These are phyloP conservation scores for Zygoascus ofunaensis DNA, from an alignment of 805 yeast species.

Conservation along the genomic window DNA sequence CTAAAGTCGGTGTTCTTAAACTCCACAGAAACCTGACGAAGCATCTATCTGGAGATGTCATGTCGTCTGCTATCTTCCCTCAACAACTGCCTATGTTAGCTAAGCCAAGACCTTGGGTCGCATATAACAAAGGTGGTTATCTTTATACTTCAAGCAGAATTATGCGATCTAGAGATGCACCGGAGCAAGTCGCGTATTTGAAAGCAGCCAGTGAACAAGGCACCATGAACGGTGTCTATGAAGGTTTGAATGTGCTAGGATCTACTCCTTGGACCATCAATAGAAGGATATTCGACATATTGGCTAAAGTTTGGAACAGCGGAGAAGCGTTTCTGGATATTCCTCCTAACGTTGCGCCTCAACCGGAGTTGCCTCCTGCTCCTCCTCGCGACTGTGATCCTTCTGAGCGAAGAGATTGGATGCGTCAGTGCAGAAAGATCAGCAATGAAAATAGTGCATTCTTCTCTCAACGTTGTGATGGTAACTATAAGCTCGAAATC, in stretches of 20 bases:
- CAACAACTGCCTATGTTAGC: slow-evolving; percentile 89
- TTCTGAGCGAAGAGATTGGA: slow-evolving; percentile 56
- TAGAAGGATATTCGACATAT: slow-evolving; percentile 52
- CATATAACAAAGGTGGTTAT: slow-evolving; percentile 80
- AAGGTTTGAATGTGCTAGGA: slow-evolving; percentile 81
- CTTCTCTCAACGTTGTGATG: slow-evolving; percentile 86
- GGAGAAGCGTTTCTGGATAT: slow-evolving; percentile 69
- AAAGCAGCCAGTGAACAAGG: slow-evolving; percentile 72
- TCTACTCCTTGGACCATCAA: slow-evolving; percentile 90
- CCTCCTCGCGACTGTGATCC: slow-evolving; percentile 70
- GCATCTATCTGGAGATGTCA: slow-evolving; percentile 56
- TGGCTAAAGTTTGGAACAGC: slow-evolving; percentile 78
- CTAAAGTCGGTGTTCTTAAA: slow-evolving; percentile 70
- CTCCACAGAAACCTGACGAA: slow-evolving; percentile 61
- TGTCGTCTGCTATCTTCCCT: slow-evolving; percentile 62
- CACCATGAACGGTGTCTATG: slow-evolving; percentile 55
- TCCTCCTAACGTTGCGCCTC: slow-evolving; percentile 43
- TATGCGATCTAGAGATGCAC: slow-evolving; percentile 72
- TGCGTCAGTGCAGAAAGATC: slow-evolving; percentile 46
- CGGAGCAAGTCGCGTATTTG: slow-evolving; percentile 83
- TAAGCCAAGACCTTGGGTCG: slow-evolving; percentile 81
- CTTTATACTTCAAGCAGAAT: slow-evolving; percentile 51
- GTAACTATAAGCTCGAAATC: slow-evolving; percentile 87
- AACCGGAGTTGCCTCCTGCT: slow-evolving; percentile 42
- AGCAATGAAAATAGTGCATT: slow-evolving; percentile 54